A percentile compares a stretch with the other conserved stretches of the same genome.
These are phyloP conservation scores for Alternaria sp. DNA, from an alignment of 2,329 filamentous ascomycete species.

Conservation along the genomic window DNA sequence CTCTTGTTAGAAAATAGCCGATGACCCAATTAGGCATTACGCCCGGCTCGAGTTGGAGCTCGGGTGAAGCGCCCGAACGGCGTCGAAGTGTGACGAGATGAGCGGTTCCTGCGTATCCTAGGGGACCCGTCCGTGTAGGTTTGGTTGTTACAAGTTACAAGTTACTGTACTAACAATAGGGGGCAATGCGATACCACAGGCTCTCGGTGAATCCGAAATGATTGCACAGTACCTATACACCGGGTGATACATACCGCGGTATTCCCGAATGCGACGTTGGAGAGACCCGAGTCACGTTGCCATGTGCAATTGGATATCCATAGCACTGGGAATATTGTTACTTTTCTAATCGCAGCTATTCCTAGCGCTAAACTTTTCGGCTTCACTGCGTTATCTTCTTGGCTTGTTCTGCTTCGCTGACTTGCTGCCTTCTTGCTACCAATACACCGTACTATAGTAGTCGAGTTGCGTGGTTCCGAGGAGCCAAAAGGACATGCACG, in stretches of 20 bases:
- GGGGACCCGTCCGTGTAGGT: not conserved
- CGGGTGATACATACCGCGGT: not conserved
- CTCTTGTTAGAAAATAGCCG: not conserved
- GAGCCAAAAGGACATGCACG: conserved; percentile 4
- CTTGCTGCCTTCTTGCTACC: not conserved
- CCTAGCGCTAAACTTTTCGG: not conserved
- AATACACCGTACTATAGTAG: not conserved
- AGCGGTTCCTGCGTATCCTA: conserved; percentile 9
- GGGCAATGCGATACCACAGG: not conserved
- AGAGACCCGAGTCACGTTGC: conserved; percentile 10
- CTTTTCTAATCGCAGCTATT: not conserved
- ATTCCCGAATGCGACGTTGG: not conserved
- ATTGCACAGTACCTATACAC: conserved; percentile 2
- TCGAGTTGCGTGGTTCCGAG: not conserved
- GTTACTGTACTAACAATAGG: conserved; percentile 7
- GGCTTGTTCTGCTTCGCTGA: conserved; percentile 3
- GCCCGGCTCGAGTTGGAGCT: conserved; percentile 9
- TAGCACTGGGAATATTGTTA: not conserved
- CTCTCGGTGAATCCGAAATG: conserved; percentile 2
- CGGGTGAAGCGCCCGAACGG: not conserved
- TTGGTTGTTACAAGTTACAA: conserved; percentile 1
- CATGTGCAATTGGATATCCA: conserved; percentile 9
- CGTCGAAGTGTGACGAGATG: conserved; percentile 3
- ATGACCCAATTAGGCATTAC: conserved; percentile 7
- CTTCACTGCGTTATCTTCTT: not conserved